These are phyloP conservation scores for Ophiocordyceps camponoti-saundersi DNA, from an alignment of 2,329 filamentous ascomycete species.

Conservation along the genomic window DNA sequence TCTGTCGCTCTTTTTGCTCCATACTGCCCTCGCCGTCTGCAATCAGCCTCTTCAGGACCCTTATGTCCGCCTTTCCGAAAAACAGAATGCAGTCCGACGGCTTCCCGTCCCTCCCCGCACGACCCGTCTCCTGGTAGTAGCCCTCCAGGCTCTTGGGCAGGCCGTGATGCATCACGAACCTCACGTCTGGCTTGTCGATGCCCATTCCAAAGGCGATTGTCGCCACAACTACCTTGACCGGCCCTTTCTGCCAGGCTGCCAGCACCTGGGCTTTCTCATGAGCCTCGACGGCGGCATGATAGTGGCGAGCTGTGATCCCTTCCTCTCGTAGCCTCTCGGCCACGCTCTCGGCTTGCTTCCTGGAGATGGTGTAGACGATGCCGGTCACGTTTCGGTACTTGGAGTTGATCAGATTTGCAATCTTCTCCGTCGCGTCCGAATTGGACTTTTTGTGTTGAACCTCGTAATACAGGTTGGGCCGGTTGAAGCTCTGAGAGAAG, in stretches of 20 bases:
- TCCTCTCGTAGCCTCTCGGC: constrained; percentile 50
- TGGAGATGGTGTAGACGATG: constrained; percentile 84
- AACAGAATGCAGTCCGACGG: constrained; percentile 80
- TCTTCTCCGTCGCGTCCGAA: constrained; percentile 22
- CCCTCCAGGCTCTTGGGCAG: constrained; percentile 92
- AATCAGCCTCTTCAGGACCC: constrained; percentile 63
- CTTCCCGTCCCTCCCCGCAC: constrained; percentile 81
- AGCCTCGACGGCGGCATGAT: constrained; percentile 64
- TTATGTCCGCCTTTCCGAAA: constrained; percentile 66
- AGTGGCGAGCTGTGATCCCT: constrained; percentile 61
- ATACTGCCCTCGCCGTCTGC: constrained; percentile 56
- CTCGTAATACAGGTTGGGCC: constrained; percentile 86
- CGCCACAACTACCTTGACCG: constrained; percentile 78
- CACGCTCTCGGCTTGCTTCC: constrained; percentile 66
- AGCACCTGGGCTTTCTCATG: constrained; percentile 57
- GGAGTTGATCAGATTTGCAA: constrained; percentile 50
- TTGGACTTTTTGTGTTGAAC: constrained; percentile 55
- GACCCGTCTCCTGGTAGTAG: constrained; percentile 95
- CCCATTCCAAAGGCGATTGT: constrained; percentile 99
- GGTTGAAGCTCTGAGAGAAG: constrained; percentile 89
- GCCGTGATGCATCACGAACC: constrained; percentile 87
- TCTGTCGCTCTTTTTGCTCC: constrained; percentile 71
- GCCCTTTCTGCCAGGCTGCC: constrained; percentile 64
- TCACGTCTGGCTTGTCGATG: constrained; percentile 95
- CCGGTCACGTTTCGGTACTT: constrained; percentile 60